Base-by-base conservation (phyloP, 495 filamentous ascomycete genomes). In the Haplographium delicatum region DNA sequence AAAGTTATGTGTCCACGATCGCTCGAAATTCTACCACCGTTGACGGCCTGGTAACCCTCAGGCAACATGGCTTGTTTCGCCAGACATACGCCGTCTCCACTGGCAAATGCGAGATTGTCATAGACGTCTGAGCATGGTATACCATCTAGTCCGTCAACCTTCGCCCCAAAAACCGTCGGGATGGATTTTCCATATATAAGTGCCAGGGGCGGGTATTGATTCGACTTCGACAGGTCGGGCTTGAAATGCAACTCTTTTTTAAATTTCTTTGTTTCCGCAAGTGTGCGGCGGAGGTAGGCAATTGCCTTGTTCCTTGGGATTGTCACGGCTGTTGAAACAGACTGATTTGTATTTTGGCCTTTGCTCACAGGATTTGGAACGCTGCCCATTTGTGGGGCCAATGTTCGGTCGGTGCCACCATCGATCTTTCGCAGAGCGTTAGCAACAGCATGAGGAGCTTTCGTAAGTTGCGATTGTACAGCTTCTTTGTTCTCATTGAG, bases 151-250 rank as follows among this genome's bases (percentile, higher is more conserved):
- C 80, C 79, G 4, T 74, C 59, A 8, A 97, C 88, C 10, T 80
- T 77, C 1, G 86, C 89, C 0, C 81, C 89, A 64, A 79, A 86
- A 1, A 95, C 86, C 0, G 91, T 97, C 0, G 91, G 91, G 2
- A 85, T 81, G 19, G 81, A 81, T 63, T 94, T 96, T 28, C 84
- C 86, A 73, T 94, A 97, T 7, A 97, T 74, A n/a, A 96, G 76
- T 0, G 88, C 80, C 9, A 86, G 67, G 0, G 91, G 89, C 7
- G 91, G 91, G 58, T 97, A 96, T 3, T 56, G 53, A 62, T 95
- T 91, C 5, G 65, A 53, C 1, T 62, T 57, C n/a, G 82, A 79
- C 56, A 85, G 84, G 2, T 58, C 33, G 0, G 81, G 71, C 3
- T 72, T 66, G 67, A 83, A 83, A 4, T 72, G 65, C 1, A 93